phyloP scores from a whole-genome alignment of 2,329 filamentous ascomycete genomes.

The Trichophyton schoenleinii region DNA sequence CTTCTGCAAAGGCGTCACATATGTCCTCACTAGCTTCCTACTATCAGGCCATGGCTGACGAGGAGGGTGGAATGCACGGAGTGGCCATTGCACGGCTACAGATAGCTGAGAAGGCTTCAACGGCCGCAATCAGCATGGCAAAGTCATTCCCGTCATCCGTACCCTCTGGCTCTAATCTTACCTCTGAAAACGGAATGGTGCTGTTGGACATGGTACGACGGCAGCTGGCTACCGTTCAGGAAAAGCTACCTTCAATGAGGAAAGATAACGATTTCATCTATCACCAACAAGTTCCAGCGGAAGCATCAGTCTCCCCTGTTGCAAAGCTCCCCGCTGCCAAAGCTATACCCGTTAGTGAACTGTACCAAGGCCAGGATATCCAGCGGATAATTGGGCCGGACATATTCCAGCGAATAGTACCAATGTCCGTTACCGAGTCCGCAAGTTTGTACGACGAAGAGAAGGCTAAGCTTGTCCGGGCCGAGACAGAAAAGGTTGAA shows the following conservation, averaged over 20 bases:
- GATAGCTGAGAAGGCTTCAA: conserved; percentile 63
- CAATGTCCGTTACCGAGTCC: conserved; percentile 88
- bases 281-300: conserved; percentile 77
- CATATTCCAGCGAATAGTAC: conserved; percentile 92
- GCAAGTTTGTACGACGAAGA: conserved; percentile 97
- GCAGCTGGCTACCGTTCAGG: conserved; percentile 67
- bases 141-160: conserved; percentile 69
- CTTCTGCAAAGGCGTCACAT: conserved; percentile 61
- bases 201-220: conserved; percentile 74
- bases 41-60: conserved; percentile 82
- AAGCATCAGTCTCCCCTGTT: conserved; percentile 68
- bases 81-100: conserved; percentile 72
- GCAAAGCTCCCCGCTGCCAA: conserved; percentile 90
- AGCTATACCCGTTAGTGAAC: conserved; percentile 88
- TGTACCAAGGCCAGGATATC: conserved; percentile 95
- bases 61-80: conserved; percentile 78
- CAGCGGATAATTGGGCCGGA: conserved; percentile 93
- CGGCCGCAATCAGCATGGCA: conserved; percentile 64
- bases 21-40: conserved; percentile 82
- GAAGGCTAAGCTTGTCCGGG: conserved; percentile 87
- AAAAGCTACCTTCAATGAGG: conserved; percentile 59
- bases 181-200: conserved; percentile 60
- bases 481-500: conserved; percentile 87
- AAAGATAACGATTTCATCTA: conserved; percentile 99
- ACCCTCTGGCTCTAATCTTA: conserved; percentile 69